phyloP scores from a whole-genome alignment of 192 early-diverging fungal species.

The Umbelopsis sp. region DNA sequence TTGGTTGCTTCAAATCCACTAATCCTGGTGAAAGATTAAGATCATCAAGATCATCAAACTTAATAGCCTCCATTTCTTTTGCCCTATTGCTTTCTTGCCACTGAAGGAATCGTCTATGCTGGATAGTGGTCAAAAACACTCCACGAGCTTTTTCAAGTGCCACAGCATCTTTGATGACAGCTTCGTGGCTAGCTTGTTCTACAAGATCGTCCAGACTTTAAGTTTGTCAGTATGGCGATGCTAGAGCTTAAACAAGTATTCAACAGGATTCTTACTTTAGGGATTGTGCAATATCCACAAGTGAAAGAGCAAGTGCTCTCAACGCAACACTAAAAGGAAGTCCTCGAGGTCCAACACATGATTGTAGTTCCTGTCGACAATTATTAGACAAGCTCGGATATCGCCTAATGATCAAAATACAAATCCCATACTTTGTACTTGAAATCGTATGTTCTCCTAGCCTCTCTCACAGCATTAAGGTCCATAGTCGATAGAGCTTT shows the following conservation, averaged over 20 bases:
- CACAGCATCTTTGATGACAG: constrained; percentile 1
- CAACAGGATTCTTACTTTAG: constrained; percentile 17
- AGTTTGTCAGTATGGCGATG: neutral
- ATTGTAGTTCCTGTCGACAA: neutral
- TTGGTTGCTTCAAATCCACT: neutral
- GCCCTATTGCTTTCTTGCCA: neutral
- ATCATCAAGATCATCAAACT: neutral
- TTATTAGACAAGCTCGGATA: neutral
- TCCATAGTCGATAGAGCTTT: constrained; percentile 25
- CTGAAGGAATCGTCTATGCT: neutral
- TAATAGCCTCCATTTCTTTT: neutral
- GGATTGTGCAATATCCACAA: constrained; percentile 26
- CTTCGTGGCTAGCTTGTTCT: constrained; percentile 2
- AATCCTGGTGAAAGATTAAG: neutral
- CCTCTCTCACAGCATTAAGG: neutral
- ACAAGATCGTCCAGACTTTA: neutral
- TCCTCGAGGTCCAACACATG: constrained; percentile 5
- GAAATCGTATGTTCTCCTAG: constrained; percentile 13
- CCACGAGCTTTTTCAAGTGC: constrained; percentile 6
- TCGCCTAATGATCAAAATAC: neutral
- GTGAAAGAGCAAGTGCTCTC: constrained; percentile 18
- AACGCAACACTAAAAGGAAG: constrained; percentile 20
- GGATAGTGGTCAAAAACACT: neutral
- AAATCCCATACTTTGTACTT: constrained; percentile 23
- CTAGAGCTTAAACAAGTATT: neutral